phyloP scores from a whole-genome alignment of 345 rosid species.

The Populus simonii region DNA sequence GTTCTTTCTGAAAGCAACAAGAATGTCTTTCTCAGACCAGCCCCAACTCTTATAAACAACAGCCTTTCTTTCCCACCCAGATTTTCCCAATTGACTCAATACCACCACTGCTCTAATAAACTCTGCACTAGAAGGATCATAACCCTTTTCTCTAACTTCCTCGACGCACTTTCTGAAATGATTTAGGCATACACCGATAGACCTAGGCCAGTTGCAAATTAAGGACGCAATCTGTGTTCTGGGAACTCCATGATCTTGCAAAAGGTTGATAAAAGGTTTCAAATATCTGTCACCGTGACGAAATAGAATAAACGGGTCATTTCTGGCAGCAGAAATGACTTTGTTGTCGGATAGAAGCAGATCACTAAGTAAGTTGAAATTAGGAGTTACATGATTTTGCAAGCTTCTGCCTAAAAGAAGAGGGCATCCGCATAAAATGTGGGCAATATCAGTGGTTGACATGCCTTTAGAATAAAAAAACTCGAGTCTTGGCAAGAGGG shows the following conservation, averaged over 20 bases:
- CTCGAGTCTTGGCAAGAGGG: constrained; percentile 2
- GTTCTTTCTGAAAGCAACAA: constrained; percentile 37
- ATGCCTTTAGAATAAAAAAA: not conserved
- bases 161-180: constrained; percentile 4
- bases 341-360: constrained; percentile 1
- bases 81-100: constrained; percentile 24
- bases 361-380: constrained; percentile 6
- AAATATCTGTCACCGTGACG: not conserved
- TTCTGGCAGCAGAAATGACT: not conserved
- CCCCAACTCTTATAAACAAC: constrained; percentile 48
- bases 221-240: not conserved
- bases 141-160: constrained; percentile 44
- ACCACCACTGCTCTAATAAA: constrained; percentile 43
- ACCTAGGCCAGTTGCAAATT: not conserved
- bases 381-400: constrained; percentile 8
- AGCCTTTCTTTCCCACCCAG: constrained; percentile 36
- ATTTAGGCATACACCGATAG: not conserved
- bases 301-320: not conserved
- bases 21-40: constrained; percentile 46
- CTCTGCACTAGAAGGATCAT: constrained; percentile 29
- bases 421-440: not conserved
- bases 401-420: constrained; percentile 5
- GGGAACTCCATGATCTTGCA: constrained; percentile 15
- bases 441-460: not conserved
- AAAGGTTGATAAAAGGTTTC: constrained; percentile 4